These are phyloP conservation scores for Apiospora koreana DNA, from an alignment of 2,329 filamentous ascomycete genomes.

Conservation along the genomic window DNA sequence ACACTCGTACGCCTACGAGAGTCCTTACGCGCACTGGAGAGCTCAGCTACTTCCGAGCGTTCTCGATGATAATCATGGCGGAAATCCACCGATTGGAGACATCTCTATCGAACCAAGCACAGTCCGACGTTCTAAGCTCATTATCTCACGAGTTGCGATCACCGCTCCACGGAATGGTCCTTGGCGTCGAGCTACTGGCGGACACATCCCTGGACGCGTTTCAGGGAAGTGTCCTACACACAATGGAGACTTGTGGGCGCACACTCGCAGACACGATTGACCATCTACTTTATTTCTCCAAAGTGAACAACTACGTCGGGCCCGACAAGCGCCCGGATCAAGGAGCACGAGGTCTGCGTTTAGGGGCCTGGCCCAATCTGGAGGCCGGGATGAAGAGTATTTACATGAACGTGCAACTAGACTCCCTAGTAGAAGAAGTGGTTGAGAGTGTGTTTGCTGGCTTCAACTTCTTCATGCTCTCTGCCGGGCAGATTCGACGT, in stretches of 20 bases:
- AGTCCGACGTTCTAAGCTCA: conserved; percentile 59
- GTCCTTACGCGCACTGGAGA: conserved; percentile 48
- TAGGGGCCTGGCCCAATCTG: neutral
- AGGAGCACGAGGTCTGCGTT: conserved; percentile 10
- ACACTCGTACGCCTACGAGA: conserved; percentile 44
- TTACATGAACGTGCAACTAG: conserved; percentile 28
- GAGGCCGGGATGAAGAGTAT: conserved; percentile 4
- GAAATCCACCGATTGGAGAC: conserved; percentile 50
- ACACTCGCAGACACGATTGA: conserved; percentile 57
- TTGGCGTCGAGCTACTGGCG: conserved; percentile 52
- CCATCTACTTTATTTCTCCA: conserved; percentile 55
- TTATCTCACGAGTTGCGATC: conserved; percentile 64
- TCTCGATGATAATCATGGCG: conserved; percentile 56
- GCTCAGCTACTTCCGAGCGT: conserved; percentile 51
- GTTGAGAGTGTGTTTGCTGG: conserved; percentile 49
- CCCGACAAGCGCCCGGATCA: conserved; percentile 17
- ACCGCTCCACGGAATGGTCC: conserved; percentile 61
- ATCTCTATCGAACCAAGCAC: conserved; percentile 43
- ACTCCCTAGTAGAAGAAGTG: conserved; percentile 46
- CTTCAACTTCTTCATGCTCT: conserved; percentile 22
- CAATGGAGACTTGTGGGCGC: conserved; percentile 50
- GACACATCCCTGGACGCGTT: conserved; percentile 48
- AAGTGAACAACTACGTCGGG: conserved; percentile 46
- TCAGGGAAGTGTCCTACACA: conserved; percentile 48
- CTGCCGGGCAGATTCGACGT: neutral